Evolutionary conservation across 805 yeast species (phyloP).

Genomic region (Candida parachauliodes): DNA sequence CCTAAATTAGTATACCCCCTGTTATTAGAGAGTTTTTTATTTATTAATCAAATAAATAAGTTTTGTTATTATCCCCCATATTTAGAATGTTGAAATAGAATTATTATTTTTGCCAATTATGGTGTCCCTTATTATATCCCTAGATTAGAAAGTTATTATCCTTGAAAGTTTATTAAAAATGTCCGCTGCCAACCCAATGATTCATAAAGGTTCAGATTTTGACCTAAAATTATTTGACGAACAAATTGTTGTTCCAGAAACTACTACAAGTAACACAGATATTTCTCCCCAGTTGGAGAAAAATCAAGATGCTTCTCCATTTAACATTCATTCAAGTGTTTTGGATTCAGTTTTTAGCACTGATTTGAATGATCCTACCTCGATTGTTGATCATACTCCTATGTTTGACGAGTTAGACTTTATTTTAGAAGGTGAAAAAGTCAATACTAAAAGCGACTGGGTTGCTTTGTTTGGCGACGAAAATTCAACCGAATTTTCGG

Average conservation of each 20-base stretch:
- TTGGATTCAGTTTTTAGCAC: conserved; percentile 49
- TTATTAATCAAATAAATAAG: conserved; percentile 15
- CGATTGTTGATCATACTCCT: conserved; percentile 44
- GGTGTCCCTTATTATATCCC: conserved; percentile 22
- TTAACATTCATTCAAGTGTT: conserved; percentile 50
- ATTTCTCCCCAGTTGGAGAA: too few species aligned
- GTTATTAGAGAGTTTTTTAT: conserved; percentile 5
- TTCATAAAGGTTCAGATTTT: conserved; percentile 17
- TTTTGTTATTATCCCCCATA: conserved; percentile 22
- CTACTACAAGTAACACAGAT: not conserved
- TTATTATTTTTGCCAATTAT: conserved; percentile 22
- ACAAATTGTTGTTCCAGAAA: not conserved
- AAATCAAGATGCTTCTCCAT: conserved; percentile 34
- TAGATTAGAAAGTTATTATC: conserved; percentile 10
- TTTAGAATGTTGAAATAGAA: conserved; percentile 34
- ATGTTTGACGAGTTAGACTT: conserved; percentile 57
- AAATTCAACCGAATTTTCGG: not conserved
- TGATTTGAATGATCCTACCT: conserved; percentile 28
- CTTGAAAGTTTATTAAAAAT: conserved; percentile 13
- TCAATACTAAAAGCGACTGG: conserved; percentile 50
- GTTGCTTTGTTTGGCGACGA: conserved; percentile 49
- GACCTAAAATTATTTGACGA: conserved; percentile 21
- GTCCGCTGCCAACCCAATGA: conserved; percentile 21
- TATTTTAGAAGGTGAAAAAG: conserved; percentile 37
- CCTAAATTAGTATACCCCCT: conserved; percentile 24